These are phyloP conservation scores for Spatholobus suberectus DNA, from an alignment of 306 rosid species.

Conservation along the genomic window DNA sequence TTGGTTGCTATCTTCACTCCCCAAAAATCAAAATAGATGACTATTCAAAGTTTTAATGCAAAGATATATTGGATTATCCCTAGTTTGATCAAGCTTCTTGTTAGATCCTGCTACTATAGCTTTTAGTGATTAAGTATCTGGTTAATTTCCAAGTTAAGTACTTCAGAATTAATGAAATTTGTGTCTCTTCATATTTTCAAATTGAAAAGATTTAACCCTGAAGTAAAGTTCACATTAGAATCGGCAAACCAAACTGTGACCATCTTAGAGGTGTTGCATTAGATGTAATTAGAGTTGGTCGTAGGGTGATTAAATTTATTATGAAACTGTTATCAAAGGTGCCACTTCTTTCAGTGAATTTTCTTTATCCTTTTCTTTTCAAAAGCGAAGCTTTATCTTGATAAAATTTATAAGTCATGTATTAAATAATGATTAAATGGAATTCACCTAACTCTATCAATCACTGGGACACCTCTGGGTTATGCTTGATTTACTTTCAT, in stretches of 20 bases:
- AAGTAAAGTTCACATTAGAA: background rate
- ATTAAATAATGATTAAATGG: background rate
- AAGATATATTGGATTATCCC: background rate
- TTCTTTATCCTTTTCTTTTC: background rate
- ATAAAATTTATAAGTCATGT: conserved; percentile 1
- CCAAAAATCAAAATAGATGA: background rate
- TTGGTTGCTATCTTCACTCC: background rate
- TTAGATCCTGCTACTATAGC: background rate
- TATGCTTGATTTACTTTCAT: conserved; percentile 7
- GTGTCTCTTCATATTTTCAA: background rate
- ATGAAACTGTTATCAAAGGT: background rate
- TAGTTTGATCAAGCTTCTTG: conserved; percentile 6
- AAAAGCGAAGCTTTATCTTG: background rate
- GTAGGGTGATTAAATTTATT: background rate
- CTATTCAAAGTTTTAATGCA: background rate
- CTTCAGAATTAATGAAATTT: background rate
- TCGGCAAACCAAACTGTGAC: background rate
- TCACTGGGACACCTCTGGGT: background rate
- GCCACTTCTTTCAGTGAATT: conserved; percentile 21
- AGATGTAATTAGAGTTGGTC: background rate
- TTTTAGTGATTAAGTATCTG: background rate
- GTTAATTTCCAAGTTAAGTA: background rate
- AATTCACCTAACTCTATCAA: background rate
- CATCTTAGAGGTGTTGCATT: background rate
- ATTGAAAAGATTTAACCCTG: background rate